These are phyloP conservation scores for Artemisia tridentata DNA, from an alignment of 129 eudicot species.

Conservation along the genomic window DNA sequence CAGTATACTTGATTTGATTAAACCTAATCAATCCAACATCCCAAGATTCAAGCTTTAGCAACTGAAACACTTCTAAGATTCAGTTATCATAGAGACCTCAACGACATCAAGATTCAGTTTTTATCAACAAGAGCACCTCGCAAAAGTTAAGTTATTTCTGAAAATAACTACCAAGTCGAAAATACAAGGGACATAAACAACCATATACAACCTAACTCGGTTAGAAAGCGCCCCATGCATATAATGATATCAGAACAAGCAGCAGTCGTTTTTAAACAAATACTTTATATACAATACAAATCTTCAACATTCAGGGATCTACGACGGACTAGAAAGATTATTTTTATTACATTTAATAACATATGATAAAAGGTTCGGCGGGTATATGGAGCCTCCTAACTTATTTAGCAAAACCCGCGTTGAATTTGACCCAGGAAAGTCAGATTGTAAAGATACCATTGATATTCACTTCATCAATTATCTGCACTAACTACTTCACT, in stretches of 20 bases:
- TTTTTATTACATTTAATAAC: constrained; percentile 22
- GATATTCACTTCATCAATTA: constrained; percentile 4
- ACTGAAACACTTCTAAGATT: background rate
- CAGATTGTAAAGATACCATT: constrained; percentile 31
- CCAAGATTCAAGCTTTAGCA: background rate
- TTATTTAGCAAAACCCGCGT: constrained; percentile 40
- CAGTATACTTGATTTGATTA: no score
- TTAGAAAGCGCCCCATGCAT: background rate
- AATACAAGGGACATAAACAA: no score
- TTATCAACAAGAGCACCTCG: no score
- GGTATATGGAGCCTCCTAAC: constrained; percentile 18
- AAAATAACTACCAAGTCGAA: no score
- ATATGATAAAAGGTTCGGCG: constrained; percentile 14
- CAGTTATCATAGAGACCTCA: no score
- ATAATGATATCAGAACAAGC: background rate
- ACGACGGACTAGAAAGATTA: constrained; percentile 12
- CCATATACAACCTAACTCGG: no score
- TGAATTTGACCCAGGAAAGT: no score
- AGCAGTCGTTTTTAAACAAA: constrained; percentile 23
- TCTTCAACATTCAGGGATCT: constrained; percentile 13
- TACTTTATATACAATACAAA: constrained; percentile 27
- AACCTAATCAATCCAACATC: background rate
- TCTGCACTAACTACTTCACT: constrained; percentile 22
- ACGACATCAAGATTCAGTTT: no score
- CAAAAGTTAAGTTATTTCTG: no score